Evolutionary conservation across 768 basidiomycete genomes (phyloP).

Genomic region (Lactarius sp.): DNA sequence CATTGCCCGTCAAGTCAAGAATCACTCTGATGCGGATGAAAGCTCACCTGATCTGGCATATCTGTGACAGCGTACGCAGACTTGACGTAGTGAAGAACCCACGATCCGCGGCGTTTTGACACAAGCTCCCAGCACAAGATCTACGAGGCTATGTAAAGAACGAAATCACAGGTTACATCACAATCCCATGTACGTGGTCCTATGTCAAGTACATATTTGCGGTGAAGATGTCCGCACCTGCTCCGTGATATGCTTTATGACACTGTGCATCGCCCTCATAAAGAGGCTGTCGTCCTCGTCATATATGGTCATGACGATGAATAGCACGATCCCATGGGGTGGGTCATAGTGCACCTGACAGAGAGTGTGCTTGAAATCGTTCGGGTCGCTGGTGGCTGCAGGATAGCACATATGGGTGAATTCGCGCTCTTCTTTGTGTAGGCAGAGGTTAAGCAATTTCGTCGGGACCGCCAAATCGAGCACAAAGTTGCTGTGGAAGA

Average conservation of each 20-base stretch:
- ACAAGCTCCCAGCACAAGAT: conserved; percentile 92
- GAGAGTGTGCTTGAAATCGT: conserved; percentile 71
- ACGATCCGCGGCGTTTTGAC: conserved; percentile 42
- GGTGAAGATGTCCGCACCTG: conserved; percentile 86
- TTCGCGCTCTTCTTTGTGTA: too few species aligned
- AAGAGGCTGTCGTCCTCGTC: too few species aligned
- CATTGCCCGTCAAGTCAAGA: too few species aligned
- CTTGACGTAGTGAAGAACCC: conserved; percentile 96
- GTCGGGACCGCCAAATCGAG: too few species aligned
- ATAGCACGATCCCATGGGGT: too few species aligned
- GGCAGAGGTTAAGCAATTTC: too few species aligned
- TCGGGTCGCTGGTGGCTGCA: conserved; percentile 94
- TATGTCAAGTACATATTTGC: conserved; percentile 96
- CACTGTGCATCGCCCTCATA: too few species aligned
- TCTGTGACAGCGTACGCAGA: conserved; percentile 90
- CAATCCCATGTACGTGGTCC: conserved; percentile 52
- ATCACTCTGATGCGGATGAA: too few species aligned
- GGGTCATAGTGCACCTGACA: too few species aligned
- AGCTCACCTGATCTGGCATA: conserved; percentile 77
- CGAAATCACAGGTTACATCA: background rate
- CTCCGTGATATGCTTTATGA: conserved; percentile 47
- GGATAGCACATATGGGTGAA: conserved; percentile 45
- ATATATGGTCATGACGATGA: too few species aligned
- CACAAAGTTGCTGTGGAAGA: too few species aligned
- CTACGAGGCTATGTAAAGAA: conserved; percentile 27